Conservation (phyloP, 2,329 filamentous ascomycete genomes). For the Mycosphaerella sp. region DNA sequence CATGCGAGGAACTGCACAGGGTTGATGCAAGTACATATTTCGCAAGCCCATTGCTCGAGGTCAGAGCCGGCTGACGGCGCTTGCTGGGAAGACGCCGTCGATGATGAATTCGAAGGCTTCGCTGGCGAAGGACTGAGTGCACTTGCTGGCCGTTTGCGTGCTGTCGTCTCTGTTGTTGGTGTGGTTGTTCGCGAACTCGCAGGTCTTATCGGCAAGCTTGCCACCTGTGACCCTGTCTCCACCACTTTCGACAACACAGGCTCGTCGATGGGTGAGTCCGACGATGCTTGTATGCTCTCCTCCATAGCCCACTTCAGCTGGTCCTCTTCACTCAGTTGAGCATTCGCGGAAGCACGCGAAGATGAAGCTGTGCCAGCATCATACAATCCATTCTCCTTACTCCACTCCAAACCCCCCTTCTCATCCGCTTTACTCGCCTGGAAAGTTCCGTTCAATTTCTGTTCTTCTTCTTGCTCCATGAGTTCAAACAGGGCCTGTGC, state of each 20-base stretch:
- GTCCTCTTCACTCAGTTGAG: conserved; percentile 31
- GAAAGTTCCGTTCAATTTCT: conserved; percentile 46
- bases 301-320: conserved; percentile 35
- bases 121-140: conserved; percentile 4
- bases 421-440: conserved; percentile 47
- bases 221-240: not conserved
- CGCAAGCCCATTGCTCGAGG: conserved; percentile 49
- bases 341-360: not conserved
- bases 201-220: not conserved
- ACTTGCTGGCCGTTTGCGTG: conserved; percentile 4
- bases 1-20: conserved; percentile 54
- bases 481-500: conserved; percentile 79
- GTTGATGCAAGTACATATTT: conserved; percentile 57
- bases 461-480: conserved; percentile 67
- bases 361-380: conserved; percentile 17
- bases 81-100: conserved; percentile 6
- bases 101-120: not conserved
- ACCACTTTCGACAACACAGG: conserved; percentile 1
- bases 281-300: conserved; percentile 24
- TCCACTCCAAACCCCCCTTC: conserved; percentile 38
- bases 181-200: not conserved
- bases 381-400: conserved; percentile 34
- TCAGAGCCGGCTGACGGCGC: not conserved
- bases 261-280: conserved; percentile 1
- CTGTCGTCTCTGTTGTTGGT: not conserved